phyloP scores from a whole-genome alignment of 768 basidiomycete species.

The Mycena chlorophos region DNA sequence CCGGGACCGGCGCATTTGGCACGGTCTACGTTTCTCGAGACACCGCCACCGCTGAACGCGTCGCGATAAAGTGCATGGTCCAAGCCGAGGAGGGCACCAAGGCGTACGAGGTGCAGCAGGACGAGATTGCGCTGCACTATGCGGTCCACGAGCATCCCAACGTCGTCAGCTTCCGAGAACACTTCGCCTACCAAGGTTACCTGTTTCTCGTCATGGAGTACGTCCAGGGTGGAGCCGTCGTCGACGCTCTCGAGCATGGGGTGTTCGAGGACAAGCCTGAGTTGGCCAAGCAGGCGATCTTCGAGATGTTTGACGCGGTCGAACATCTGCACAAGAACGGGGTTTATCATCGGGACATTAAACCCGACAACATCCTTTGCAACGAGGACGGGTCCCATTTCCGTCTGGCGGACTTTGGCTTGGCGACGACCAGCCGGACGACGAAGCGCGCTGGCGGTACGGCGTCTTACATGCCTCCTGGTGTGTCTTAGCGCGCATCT shows the following conservation, averaged over 20 bases:
- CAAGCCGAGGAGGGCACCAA: conserved; percentile 39
- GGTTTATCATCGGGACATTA: conserved; percentile 42
- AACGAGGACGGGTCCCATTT: conserved; percentile 40
- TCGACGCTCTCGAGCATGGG: conserved; percentile 43
- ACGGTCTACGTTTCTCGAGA: conserved; percentile 17
- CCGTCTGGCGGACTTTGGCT: conserved; percentile 58
- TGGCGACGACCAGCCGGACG: conserved; percentile 25
- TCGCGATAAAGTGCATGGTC: conserved; percentile 50
- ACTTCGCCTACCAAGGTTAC: conserved; percentile 46
- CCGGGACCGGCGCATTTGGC: conserved; percentile 23
- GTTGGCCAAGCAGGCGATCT: conserved; percentile 51
- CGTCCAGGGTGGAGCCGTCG: conserved; percentile 44
- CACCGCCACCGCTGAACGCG: conserved; percentile 3
- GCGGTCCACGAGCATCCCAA: conserved; percentile 35
- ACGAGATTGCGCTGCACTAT: conserved; percentile 47
- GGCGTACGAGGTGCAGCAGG: conserved; percentile 44
- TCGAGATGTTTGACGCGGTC: conserved; percentile 56
- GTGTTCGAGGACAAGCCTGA: conserved; percentile 45
- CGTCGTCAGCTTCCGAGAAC: conserved; percentile 53
- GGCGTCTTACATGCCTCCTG: neutral
- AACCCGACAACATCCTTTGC: conserved; percentile 49
- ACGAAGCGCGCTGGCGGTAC: neutral
- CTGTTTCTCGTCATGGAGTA: conserved; percentile 48
- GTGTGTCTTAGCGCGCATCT: neutral
- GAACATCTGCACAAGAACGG: conserved; percentile 52